These are phyloP conservation scores for Kwoniella shandongensis DNA, from an alignment of 768 basidiomycete genomes.

Conservation along the genomic window DNA sequence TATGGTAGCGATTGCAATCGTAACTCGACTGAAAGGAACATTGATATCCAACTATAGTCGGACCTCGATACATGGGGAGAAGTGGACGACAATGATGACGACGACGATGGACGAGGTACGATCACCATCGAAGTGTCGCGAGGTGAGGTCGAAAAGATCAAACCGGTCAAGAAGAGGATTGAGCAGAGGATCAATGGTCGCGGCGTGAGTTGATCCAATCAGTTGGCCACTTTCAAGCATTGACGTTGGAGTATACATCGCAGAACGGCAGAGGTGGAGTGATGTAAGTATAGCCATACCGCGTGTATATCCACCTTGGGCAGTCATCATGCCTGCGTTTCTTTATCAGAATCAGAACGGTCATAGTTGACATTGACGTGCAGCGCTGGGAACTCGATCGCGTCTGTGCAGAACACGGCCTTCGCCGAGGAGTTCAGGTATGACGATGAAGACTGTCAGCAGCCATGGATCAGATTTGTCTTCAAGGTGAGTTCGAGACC, in stretches of 20 bases:
- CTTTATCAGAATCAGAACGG: too few species aligned
- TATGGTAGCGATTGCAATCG: background rate
- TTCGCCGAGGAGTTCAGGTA: slow-evolving; percentile 9
- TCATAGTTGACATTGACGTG: too few species aligned
- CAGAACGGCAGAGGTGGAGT: too few species aligned
- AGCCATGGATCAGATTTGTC: slow-evolving; percentile 7
- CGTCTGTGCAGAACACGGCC: slow-evolving; percentile 1
- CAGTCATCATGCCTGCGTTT: too few species aligned
- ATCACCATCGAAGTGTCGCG: slow-evolving; percentile 8
- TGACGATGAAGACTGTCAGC: slow-evolving; percentile 2
- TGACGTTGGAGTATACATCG: too few species aligned
- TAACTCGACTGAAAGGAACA: background rate
- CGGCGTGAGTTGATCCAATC: too few species aligned
- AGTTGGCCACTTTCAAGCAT: too few species aligned
- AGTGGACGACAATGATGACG: background rate
- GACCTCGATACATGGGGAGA: too few species aligned
- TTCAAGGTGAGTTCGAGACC: slow-evolving; percentile 14
- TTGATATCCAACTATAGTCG: background rate
- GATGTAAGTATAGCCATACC: too few species aligned
- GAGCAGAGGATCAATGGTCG: slow-evolving; percentile 1
- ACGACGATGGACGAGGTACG: background rate
- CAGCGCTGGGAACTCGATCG: too few species aligned
- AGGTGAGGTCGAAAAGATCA: slow-evolving; percentile 11
- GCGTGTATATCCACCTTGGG: too few species aligned
- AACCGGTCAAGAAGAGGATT: slow-evolving; percentile 10